phyloP scores from a whole-genome alignment of 1,284 basidiomycete genomes.

The Phylloboletellus chloephorus region DNA sequence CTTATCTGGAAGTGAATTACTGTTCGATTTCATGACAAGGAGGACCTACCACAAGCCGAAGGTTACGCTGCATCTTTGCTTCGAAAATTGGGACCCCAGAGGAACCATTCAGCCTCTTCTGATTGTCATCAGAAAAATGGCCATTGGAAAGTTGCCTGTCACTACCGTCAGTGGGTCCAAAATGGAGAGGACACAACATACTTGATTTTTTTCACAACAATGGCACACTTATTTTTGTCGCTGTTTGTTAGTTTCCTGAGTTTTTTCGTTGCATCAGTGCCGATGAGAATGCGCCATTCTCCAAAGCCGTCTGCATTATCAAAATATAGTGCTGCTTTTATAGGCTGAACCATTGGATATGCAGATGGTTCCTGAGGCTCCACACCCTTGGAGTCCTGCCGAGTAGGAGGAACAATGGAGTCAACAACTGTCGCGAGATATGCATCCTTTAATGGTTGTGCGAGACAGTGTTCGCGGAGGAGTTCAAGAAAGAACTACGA shows the following conservation, averaged over 20 bases:
- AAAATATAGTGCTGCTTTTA: conserved; percentile 46
- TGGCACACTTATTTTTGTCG: conserved; percentile 40
- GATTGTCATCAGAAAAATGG: conserved; percentile 63
- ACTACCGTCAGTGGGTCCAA: conserved; percentile 1
- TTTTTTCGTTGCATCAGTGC: conserved; percentile 39
- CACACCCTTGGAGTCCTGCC: not conserved
- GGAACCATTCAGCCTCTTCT: conserved; percentile 51
- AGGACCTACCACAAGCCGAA: conserved; percentile 51
- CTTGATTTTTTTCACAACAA: conserved; percentile 58
- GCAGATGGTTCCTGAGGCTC: conserved; percentile 23
- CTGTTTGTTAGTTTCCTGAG: conserved; percentile 38
- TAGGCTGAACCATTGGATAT: conserved; percentile 44
- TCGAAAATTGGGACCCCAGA: conserved; percentile 57
- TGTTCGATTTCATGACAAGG: not conserved
- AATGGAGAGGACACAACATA: conserved; percentile 20
- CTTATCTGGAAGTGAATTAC: conserved; percentile 30
- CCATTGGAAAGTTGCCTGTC: conserved; percentile 59
- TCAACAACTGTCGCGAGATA: conserved; percentile 7
- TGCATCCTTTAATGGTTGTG: conserved; percentile 10
- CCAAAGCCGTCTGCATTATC: conserved; percentile 50
- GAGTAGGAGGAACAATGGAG: not conserved
- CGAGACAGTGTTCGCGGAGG: conserved; percentile 17
- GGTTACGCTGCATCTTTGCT: conserved; percentile 61
- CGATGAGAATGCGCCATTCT: conserved; percentile 48
- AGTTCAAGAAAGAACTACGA: conserved; percentile 24